A percentile compares a stretch with the other conserved stretches of the same genome.
These are phyloP conservation scores for Chytriomyces hyalinus DNA, from an alignment of 192 early-diverging fungal species.

Conservation along the genomic window DNA sequence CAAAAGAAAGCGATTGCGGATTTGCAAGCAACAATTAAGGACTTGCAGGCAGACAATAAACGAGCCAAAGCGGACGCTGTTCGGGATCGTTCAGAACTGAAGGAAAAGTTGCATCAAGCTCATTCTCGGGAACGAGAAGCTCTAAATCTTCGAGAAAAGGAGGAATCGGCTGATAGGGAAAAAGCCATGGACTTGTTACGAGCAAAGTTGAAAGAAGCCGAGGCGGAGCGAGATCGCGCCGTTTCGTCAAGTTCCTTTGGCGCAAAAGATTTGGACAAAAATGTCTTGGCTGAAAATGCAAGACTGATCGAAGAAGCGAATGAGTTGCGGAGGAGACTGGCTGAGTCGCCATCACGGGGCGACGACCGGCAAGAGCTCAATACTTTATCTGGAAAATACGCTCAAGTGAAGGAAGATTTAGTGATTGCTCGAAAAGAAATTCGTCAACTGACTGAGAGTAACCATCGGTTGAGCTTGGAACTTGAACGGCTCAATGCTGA, in stretches of 20 bases:
- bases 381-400: neutral
- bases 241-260: neutral
- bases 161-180: too few relatives aligned
- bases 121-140: too few relatives aligned
- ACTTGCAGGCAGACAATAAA: neutral
- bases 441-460: neutral
- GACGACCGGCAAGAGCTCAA: neutral
- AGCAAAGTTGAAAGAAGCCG: neutral
- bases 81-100: too few relatives aligned
- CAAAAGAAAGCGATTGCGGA: neutral
- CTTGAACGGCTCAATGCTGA: neutral
- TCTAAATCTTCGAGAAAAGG: too few relatives aligned
- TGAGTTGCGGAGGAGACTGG: neutral
- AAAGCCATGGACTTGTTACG: too few relatives aligned
- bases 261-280: neutral
- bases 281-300: neutral
- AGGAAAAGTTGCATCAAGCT: too few relatives aligned
- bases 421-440: neutral
- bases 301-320: neutral
- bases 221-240: neutral
- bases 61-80: too few relatives aligned
- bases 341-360: neutral
- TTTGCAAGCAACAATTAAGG: neutral
- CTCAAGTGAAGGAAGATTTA: neutral
- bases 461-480: neutral